These are phyloP conservation scores for Aquilaria yunnanensis DNA, from an alignment of 345 rosid genomes.

Conservation along the genomic window DNA sequence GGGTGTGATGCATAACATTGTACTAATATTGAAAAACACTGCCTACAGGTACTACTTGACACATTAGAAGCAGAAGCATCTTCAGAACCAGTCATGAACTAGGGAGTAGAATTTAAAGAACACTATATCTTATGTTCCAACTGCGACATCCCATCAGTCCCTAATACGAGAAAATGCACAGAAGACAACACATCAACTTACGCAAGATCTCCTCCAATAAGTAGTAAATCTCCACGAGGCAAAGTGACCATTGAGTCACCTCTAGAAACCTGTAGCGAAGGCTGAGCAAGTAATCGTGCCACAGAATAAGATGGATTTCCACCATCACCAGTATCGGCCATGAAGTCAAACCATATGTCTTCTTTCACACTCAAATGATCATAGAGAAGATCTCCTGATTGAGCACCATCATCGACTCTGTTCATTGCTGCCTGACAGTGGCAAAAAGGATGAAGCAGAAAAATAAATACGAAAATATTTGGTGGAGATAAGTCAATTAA, in stretches of 20 bases:
- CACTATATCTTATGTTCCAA: too few relatives aligned
- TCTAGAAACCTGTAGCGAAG: constrained; percentile 30
- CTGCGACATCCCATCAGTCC: background rate
- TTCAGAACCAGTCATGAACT: background rate
- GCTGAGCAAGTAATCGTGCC: constrained; percentile 85
- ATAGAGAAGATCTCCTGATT: constrained; percentile 45
- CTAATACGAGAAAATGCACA: background rate
- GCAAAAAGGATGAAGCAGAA: constrained; percentile 7
- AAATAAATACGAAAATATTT: background rate
- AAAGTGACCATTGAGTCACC: constrained; percentile 36
- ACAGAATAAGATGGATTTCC: constrained; percentile 81
- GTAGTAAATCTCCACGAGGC: constrained; percentile 64
- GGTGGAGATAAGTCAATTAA: background rate
- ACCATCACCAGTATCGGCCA: constrained; percentile 98
- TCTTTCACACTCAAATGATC: constrained; percentile 66
- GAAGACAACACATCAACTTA: constrained; percentile 32
- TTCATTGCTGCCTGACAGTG: constrained; percentile 73
- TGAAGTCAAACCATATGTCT: constrained; percentile 89
- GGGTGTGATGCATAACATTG: too few relatives aligned
- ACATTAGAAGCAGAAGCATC: too few relatives aligned
- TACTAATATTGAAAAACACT: too few relatives aligned
- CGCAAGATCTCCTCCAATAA: constrained; percentile 99
- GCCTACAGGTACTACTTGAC: too few relatives aligned
- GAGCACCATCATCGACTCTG: constrained; percentile 39
- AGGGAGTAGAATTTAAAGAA: too few relatives aligned